These are phyloP conservation scores for Xylaria grammica DNA, from an alignment of 495 filamentous ascomycete genomes.

Conservation along the genomic window DNA sequence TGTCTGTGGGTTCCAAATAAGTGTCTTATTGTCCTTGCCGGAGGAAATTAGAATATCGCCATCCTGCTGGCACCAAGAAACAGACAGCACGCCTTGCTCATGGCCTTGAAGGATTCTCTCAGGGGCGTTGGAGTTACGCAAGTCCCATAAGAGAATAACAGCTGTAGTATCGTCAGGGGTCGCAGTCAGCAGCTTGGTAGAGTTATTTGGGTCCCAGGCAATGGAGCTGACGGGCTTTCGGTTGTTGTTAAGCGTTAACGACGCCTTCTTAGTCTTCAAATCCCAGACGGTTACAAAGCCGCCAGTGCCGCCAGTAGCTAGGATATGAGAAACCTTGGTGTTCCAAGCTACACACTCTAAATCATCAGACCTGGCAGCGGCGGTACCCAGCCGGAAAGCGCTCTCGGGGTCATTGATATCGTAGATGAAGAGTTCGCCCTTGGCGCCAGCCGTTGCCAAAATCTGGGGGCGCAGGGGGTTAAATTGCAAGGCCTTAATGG, in stretches of 20 bases:
- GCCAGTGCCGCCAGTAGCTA: slow-evolving; percentile 91
- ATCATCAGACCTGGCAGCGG: slow-evolving; percentile 87
- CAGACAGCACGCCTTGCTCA: slow-evolving; percentile 88
- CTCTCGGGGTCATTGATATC: slow-evolving; percentile 88
- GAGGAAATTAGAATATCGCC: slow-evolving; percentile 89
- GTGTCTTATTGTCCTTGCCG: slow-evolving; percentile 94
- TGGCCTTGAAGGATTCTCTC: slow-evolving; percentile 88
- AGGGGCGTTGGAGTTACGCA: slow-evolving; percentile 93
- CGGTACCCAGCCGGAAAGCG: slow-evolving; percentile 85
- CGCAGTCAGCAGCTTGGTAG: slow-evolving; percentile 90
- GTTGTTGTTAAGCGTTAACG: slow-evolving; percentile 92
- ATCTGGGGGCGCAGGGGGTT: slow-evolving; percentile 93
- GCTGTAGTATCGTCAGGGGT: slow-evolving; percentile 91
- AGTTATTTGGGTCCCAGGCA: slow-evolving; percentile 94
- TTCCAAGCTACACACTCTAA: slow-evolving; percentile 98
- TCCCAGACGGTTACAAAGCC: slow-evolving; percentile 99
- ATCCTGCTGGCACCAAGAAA: slow-evolving; percentile 96
- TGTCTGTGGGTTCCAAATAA: slow-evolving; percentile 95
- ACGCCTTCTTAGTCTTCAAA: slow-evolving; percentile 95
- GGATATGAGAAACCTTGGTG: slow-evolving; percentile 93
- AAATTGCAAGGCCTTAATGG: slow-evolving; percentile 96
- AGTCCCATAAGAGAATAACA: slow-evolving; percentile 89
- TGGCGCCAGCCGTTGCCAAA: slow-evolving; percentile 88
- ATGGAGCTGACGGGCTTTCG: slow-evolving; percentile 94
- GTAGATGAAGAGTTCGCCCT: slow-evolving; percentile 96